A percentile compares a stretch with the other conserved stretches of the same genome.
These are phyloP conservation scores for Acacia pycnantha DNA, from an alignment of 331 rosid genomes.

Conservation along the genomic window DNA sequence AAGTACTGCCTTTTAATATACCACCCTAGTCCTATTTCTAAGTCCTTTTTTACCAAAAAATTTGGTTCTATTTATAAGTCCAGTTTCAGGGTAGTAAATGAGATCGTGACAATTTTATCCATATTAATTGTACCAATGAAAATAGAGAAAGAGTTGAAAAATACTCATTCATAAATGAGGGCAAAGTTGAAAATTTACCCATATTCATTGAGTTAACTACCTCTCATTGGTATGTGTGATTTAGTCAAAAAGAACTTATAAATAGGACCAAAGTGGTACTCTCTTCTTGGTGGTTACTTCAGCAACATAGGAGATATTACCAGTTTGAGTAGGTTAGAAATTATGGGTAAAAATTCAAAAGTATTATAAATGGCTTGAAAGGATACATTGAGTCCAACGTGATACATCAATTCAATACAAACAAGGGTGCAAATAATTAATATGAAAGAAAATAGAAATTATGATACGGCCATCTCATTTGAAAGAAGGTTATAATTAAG, in stretches of 20 bases:
- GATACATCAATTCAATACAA: neutral
- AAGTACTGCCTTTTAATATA: neutral
- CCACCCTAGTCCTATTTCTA: no score
- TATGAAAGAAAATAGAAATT: neutral
- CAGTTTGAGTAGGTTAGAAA: constrained; percentile 6
- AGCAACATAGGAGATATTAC: constrained; percentile 16
- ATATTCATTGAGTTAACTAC: no score
- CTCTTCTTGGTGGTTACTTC: constrained; percentile 7
- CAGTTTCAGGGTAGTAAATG: no score
- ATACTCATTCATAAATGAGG: no score
- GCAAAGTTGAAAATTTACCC: no score
- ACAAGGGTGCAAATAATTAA: neutral
- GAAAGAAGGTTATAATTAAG: neutral
- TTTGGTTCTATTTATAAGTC: no score
- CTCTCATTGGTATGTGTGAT: no score
- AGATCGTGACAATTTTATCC: no score
- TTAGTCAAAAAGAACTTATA: no score
- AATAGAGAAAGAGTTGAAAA: no score
- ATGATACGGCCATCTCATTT: constrained; percentile 15
- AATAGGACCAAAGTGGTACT: neutral
- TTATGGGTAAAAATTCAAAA: constrained; percentile 6
- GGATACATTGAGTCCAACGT: neutral
- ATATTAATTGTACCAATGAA: no score
- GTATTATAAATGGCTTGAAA: neutral
- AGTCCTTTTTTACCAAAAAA: no score